Conservation (phyloP, 2,329 filamentous ascomycete genomes). For the Fusarium redolens region DNA sequence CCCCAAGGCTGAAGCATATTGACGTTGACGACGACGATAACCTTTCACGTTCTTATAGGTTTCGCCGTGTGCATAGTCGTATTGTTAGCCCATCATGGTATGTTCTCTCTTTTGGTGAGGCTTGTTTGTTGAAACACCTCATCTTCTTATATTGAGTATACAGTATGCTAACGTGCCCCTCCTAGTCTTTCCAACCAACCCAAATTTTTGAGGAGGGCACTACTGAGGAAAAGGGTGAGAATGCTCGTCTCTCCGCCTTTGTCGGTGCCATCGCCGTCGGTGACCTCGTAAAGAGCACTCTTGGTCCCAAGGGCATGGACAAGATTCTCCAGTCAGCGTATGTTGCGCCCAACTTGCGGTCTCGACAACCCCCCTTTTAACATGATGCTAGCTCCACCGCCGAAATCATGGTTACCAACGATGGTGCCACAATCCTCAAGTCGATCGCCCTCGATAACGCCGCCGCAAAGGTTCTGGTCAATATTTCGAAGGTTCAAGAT, state of each 20-base stretch:
- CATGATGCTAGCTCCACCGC: constrained; percentile 78
- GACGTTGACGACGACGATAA: constrained; percentile 42
- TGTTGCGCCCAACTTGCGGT: constrained; percentile 51
- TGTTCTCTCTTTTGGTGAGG: not conserved
- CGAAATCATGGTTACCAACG: constrained; percentile 98
- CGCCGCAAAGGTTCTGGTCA: constrained; percentile 96
- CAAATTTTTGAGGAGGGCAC: constrained; percentile 99
- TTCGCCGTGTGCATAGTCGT: constrained; percentile 38
- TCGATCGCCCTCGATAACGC: constrained; percentile 98
- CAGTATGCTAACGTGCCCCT: constrained; percentile 45
- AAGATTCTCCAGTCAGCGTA: constrained; percentile 97
- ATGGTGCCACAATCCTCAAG: constrained; percentile 98
- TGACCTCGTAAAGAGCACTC: constrained; percentile 95
- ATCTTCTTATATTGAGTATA: not conserved
- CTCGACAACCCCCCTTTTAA: constrained; percentile 35
- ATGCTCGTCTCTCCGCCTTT: constrained; percentile 97
- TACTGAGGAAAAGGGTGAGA: constrained; percentile 98
- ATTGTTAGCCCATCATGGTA: constrained; percentile 44
- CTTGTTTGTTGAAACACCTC: not conserved
- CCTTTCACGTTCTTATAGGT: constrained; percentile 36
- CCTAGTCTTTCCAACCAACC: constrained; percentile 81
- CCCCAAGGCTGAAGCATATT: constrained; percentile 47
- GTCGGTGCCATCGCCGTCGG: constrained; percentile 98
- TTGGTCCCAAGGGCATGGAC: constrained; percentile 99
- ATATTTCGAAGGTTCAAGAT: constrained; percentile 99